These are phyloP conservation scores for Botryotinia globosa DNA, from an alignment of 2,329 filamentous ascomycete species.

Conservation along the genomic window DNA sequence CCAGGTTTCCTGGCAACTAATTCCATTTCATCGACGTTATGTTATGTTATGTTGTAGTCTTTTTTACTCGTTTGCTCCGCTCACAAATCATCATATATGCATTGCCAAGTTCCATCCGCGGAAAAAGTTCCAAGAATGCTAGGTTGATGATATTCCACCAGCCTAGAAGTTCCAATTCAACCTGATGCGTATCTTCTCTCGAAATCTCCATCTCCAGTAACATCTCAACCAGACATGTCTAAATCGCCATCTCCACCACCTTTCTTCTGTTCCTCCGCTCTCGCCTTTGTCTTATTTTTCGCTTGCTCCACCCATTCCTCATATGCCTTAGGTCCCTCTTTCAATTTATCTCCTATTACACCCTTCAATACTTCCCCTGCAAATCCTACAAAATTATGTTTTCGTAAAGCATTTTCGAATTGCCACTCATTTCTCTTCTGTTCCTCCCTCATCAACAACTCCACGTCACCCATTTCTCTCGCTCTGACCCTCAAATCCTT, in stretches of 20 bases:
- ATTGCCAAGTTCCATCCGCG: too few species aligned
- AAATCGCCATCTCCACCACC: constrained; percentile 31
- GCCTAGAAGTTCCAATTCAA: not conserved
- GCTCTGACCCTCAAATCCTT: constrained; percentile 76
- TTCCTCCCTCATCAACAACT: constrained; percentile 75
- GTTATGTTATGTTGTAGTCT: not conserved
- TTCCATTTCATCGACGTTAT: not conserved
- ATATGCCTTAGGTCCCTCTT: constrained; percentile 63
- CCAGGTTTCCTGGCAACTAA: not conserved
- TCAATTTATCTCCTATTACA: constrained; percentile 72
- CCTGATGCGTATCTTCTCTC: not conserved
- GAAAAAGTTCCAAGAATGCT: not conserved
- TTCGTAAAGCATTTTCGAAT: constrained; percentile 89
- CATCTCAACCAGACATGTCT: constrained; percentile 36
- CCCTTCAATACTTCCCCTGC: constrained; percentile 86
- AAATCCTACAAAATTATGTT: constrained; percentile 96
- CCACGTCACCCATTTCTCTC: constrained; percentile 75
- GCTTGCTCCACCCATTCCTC: constrained; percentile 70
- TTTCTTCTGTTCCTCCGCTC: constrained; percentile 34
- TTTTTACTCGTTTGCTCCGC: not conserved
- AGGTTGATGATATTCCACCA: not conserved
- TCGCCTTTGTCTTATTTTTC: constrained; percentile 53
- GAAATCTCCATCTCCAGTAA: not conserved
- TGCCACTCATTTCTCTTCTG: constrained; percentile 82
- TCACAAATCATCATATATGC: not conserved